phyloP scores from a whole-genome alignment of 345 rosid genomes.

The Citrus cavaleriei region DNA sequence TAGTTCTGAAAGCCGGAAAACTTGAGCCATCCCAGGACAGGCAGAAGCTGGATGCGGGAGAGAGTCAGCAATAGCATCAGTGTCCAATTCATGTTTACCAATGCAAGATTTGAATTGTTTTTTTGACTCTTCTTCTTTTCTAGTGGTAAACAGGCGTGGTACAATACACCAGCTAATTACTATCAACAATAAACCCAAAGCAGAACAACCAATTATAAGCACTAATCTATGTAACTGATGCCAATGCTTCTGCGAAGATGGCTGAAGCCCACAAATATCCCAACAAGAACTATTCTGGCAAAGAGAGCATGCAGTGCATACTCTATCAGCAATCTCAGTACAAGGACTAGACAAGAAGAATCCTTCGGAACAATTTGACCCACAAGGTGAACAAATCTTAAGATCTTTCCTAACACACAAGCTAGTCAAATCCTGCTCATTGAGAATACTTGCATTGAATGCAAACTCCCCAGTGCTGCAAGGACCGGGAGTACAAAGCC shows the following conservation, averaged over 20 bases:
- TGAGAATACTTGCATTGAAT: constrained; percentile 82
- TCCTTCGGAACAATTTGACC: constrained; percentile 66
- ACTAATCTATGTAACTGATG: constrained; percentile 37
- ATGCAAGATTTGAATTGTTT: constrained; percentile 52
- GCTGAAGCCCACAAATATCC: constrained; percentile 49
- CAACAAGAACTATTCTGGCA: constrained; percentile 92
- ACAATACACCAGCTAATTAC: constrained; percentile 46
- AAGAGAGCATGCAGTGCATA: constrained; percentile 82
- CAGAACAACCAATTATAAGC: constrained; percentile 45
- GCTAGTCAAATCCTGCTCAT: constrained; percentile 70
- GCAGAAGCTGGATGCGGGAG: constrained; percentile 36
- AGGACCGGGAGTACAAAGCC: constrained; percentile 54
- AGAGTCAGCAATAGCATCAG: constrained; percentile 30
- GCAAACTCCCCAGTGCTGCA: constrained; percentile 56
- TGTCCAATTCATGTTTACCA: constrained; percentile 50
- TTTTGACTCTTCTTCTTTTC: constrained; percentile 38
- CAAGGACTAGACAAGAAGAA: constrained; percentile 81
- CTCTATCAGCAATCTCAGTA: constrained; percentile 57
- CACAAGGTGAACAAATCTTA: constrained; percentile 72
- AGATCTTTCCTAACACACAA: constrained; percentile 66
- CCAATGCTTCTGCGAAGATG: constrained; percentile 44
- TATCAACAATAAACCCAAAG: constrained; percentile 39
- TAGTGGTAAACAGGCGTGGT: constrained; percentile 31
- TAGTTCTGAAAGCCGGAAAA: constrained; percentile 76
- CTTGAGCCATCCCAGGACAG: constrained; percentile 67